phyloP scores from a whole-genome alignment of 176 grass and related monocot species.

The Oryza coarctata region DNA sequence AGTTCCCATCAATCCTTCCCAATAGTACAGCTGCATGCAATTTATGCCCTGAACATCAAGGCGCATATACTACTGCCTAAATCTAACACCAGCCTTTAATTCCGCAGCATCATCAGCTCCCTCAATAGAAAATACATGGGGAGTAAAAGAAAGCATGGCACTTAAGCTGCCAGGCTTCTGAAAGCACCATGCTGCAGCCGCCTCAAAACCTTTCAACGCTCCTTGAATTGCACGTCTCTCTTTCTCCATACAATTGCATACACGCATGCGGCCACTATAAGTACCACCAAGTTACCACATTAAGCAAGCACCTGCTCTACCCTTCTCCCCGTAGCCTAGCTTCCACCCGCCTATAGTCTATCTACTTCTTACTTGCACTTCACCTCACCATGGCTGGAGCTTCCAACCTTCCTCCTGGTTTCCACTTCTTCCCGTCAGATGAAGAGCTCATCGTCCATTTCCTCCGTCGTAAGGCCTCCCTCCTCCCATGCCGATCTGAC shows the following conservation, averaged over 20 bases:
- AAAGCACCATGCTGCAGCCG: conserved; percentile 45
- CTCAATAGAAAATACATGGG: conserved; percentile 30
- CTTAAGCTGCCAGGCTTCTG: conserved; percentile 44
- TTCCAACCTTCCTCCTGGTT: conserved; percentile 81
- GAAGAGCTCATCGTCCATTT: conserved; percentile 91
- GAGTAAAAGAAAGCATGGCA: conserved; percentile 30
- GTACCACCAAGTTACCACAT: conserved; percentile 47
- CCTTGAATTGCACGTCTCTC: conserved; percentile 47
- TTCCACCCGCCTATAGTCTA: conserved; percentile 30
- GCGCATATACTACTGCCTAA: background rate
- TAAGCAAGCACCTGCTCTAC: conserved; percentile 39
- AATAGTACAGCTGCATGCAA: conserved; percentile 9
- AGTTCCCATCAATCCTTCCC: conserved; percentile 14
- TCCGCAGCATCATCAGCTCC: conserved; percentile 27
- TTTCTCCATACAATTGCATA: conserved; percentile 25
- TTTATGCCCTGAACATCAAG: conserved; percentile 16
- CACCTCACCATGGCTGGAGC: conserved; percentile 50
- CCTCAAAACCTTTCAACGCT: conserved; percentile 47
- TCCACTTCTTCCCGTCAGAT: conserved; percentile 92
- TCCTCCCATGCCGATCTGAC: conserved; percentile 64
- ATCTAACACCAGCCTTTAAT: conserved; percentile 36
- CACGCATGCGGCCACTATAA: conserved; percentile 42
- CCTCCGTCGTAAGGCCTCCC: conserved; percentile 67
- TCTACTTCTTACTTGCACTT: conserved; percentile 33
- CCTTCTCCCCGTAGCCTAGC: conserved; percentile 29